A percentile compares a stretch with the other conserved stretches of the same genome.
Evolutionary conservation across 1,139 yeast species (phyloP).

Genomic region (Kurtzmaniella quercitrusa): DNA sequence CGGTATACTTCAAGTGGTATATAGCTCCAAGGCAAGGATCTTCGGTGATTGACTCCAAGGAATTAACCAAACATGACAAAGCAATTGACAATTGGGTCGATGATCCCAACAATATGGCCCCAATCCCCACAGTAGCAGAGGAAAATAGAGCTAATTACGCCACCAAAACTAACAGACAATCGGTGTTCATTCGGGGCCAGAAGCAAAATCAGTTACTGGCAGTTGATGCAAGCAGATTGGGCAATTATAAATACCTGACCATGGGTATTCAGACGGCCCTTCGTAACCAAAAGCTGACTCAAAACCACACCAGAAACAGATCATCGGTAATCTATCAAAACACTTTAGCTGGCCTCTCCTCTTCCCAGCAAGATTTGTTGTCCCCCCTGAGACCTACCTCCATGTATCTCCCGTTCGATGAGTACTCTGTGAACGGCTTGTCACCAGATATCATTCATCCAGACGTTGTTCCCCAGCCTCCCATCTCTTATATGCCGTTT

Average conservation of each 20-base stretch:
- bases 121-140: slow-evolving; percentile 50
- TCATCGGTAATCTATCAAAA: background rate
- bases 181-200: slow-evolving; percentile 37
- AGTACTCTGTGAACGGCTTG: slow-evolving; percentile 43
- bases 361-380: slow-evolving; percentile 6
- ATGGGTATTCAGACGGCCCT: slow-evolving; percentile 54
- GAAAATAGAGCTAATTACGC: slow-evolving; percentile 49
- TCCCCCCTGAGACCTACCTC: slow-evolving; percentile 26
- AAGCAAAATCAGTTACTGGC: slow-evolving; percentile 14
- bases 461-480: slow-evolving; percentile 81
- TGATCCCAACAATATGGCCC: slow-evolving; percentile 31
- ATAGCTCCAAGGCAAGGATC: slow-evolving; percentile 81
- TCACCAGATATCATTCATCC: slow-evolving; percentile 71
- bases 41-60: slow-evolving; percentile 46
- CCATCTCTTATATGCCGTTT: slow-evolving; percentile 81
- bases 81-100: slow-evolving; percentile 82
- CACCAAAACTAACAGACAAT: slow-evolving; percentile 40
- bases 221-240: background rate
- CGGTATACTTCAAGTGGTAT: slow-evolving; percentile 86
- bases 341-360: background rate
- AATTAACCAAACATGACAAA: slow-evolving; percentile 45
- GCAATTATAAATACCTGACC: slow-evolving; percentile 38
- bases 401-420: slow-evolving; percentile 39
- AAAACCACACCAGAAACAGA: background rate
- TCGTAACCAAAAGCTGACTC: slow-evolving; percentile 9